A percentile compares a stretch with the other conserved stretches of the same genome.
These are phyloP conservation scores for Rusavskia elegans DNA, from an alignment of 495 filamentous ascomycete genomes.

Conservation along the genomic window DNA sequence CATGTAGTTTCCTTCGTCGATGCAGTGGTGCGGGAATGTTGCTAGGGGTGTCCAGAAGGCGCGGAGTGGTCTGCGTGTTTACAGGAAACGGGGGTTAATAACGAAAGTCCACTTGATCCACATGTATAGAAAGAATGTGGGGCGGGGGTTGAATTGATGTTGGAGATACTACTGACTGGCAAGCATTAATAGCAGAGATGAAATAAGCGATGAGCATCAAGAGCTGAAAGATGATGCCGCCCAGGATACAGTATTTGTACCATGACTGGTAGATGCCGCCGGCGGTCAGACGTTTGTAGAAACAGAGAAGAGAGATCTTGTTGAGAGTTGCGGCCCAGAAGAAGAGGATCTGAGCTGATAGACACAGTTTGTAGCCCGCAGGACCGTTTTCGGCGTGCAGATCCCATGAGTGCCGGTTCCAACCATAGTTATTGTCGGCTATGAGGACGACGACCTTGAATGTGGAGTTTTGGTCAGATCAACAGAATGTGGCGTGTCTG, in stretches of 20 bases:
- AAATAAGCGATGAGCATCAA: conserved; percentile 31
- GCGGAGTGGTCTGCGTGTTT: conserved; percentile 36
- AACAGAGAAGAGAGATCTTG: conserved; percentile 40
- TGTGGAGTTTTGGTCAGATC: too few relatives aligned
- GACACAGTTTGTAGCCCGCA: conserved; percentile 26
- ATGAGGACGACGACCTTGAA: conserved; percentile 27
- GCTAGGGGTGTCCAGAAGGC: conserved; percentile 35
- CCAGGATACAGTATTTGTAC: conserved; percentile 28
- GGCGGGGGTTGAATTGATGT: too few relatives aligned
- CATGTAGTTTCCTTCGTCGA: conserved; percentile 32
- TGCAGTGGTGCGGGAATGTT: conserved; percentile 24
- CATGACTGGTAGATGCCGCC: conserved; percentile 19
- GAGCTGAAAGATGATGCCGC: conserved; percentile 27
- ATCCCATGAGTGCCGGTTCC: conserved; percentile 43
- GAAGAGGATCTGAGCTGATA: conserved; percentile 37
- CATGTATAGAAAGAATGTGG: too few relatives aligned
- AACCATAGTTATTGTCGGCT: conserved; percentile 28
- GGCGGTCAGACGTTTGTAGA: conserved; percentile 34
- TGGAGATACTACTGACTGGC: conserved; percentile 31
- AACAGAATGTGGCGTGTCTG: too few relatives aligned
- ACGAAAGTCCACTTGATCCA: too few relatives aligned
- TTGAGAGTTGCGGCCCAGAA: conserved; percentile 34
- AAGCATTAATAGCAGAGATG: conserved; percentile 37
- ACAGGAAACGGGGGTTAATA: too few relatives aligned
- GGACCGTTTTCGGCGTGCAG: conserved; percentile 21